Conservation (phyloP, 305 asterid genomes). For the Solanum hybrid region DNA sequence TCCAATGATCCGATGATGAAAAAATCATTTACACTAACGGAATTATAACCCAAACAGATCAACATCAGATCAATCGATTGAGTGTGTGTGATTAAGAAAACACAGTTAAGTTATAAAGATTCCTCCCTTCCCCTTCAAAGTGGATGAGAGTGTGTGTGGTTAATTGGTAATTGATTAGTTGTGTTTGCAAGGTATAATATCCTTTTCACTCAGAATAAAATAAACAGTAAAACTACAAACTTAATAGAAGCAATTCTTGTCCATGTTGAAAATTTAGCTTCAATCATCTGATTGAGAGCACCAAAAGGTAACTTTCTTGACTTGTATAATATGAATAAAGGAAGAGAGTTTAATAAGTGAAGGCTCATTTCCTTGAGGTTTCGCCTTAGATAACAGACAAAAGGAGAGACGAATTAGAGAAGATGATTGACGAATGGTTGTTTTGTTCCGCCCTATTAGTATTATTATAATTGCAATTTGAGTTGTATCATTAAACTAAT, state of each 20-base stretch:
- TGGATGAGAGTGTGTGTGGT: not conserved
- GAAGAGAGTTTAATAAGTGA: not conserved
- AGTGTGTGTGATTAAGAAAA: not conserved
- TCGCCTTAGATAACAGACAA: constrained; percentile 44
- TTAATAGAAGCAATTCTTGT: not conserved
- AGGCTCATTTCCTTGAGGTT: constrained; percentile 32
- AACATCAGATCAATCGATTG: not conserved
- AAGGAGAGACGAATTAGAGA: constrained; percentile 35
- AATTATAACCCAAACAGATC: no score
- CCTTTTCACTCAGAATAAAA: not conserved
- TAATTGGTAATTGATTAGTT: not conserved
- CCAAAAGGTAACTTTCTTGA: not conserved
- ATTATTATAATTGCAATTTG: constrained; percentile 15
- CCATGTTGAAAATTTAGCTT: not conserved
- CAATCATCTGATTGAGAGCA: not conserved
- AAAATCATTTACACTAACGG: not conserved
- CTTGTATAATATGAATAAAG: not conserved
- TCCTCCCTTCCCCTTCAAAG: not conserved
- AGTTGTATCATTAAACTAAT: constrained; percentile 11
- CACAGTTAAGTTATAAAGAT: not conserved
- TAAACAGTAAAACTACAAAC: not conserved
- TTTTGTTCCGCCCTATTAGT: constrained; percentile 53
- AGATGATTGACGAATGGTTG: constrained; percentile 29
- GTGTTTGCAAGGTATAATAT: not conserved
- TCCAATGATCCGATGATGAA: not conserved